phyloP scores from a whole-genome alignment of 129 eudicot species.

The Silybum marianum region DNA sequence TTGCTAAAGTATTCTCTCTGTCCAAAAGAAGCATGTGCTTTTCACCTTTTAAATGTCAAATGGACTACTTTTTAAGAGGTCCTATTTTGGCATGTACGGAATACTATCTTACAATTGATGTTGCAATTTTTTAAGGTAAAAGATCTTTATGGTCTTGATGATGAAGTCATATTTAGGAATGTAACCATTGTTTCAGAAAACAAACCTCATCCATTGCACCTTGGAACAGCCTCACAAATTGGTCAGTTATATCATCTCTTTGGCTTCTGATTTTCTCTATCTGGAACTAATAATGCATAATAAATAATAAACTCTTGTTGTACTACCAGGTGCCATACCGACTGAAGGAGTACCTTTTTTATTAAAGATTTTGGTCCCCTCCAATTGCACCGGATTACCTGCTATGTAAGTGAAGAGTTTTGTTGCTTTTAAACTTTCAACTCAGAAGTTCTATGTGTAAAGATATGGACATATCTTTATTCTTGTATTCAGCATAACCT shows the following conservation, averaged over 20 bases:
- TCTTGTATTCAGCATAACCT: neutral
- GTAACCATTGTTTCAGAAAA: slow-evolving; percentile 73
- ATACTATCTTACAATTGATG: slow-evolving; percentile 14
- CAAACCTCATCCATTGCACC: slow-evolving; percentile 87
- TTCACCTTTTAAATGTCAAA: neutral
- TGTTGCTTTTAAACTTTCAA: neutral
- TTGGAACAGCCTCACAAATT: slow-evolving; percentile 96
- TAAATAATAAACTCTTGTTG: slow-evolving; percentile 2
- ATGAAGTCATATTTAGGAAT: slow-evolving; percentile 73
- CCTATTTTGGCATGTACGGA: slow-evolving; percentile 3
- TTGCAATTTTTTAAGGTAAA: slow-evolving; percentile 62
- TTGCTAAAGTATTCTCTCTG: neutral
- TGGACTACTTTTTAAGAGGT: neutral
- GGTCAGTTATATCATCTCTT: slow-evolving; percentile 48
- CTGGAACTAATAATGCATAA: slow-evolving; percentile 8
- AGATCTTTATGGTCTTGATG: slow-evolving; percentile 93
- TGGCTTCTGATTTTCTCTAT: slow-evolving; percentile 11
- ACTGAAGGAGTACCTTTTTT: slow-evolving; percentile 96
- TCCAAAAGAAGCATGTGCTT: neutral
- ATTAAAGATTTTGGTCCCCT: slow-evolving; percentile 78
- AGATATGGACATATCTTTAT: neutral
- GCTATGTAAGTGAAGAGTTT: slow-evolving; percentile 60
- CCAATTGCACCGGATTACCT: slow-evolving; percentile 82
- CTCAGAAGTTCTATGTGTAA: neutral
- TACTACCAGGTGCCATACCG: slow-evolving; percentile 72